Evolutionary conservation across 345 rosid genomes (phyloP).

Genomic region (Linum trigynum): DNA sequence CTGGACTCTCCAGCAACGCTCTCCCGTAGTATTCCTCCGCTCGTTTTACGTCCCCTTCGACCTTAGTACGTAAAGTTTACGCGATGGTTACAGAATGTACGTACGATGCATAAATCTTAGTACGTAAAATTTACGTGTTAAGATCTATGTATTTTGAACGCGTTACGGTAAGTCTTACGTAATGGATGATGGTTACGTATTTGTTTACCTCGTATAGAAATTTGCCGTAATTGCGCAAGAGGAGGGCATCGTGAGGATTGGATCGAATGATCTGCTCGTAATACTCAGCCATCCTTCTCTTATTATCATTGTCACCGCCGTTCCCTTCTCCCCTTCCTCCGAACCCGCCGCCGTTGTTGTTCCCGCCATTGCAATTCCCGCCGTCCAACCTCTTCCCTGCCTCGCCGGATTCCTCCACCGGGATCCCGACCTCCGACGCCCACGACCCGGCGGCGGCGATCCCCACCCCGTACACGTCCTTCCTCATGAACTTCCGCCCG

Average conservation of each 20-base stretch:
- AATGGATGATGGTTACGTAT: neutral
- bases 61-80: conserved; percentile 18
- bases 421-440: conserved; percentile 27
- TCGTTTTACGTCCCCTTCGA: conserved; percentile 52
- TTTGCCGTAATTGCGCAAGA: conserved; percentile 68
- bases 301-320: conserved; percentile 17
- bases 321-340: conserved; percentile 8
- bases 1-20: conserved; percentile 64
- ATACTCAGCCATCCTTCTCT: conserved; percentile 50
- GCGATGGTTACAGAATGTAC: no score
- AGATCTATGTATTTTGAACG: no score
- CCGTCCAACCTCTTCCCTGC: no score
- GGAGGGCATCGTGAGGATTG: conserved; percentile 51
- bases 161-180: neutral
- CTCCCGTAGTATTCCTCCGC: conserved; percentile 76
- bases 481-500: conserved; percentile 7
- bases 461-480: neutral
- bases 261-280: conserved; percentile 54
- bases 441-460: neutral
- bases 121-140: no score
- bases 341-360: conserved; percentile 12
- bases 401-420: conserved; percentile 33
- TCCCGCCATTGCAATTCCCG: neutral
- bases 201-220: conserved; percentile 58
- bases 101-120: no score